Base-by-base conservation (phyloP, 2,329 filamentous ascomycete species). In the Fusarium sp. region DNA sequence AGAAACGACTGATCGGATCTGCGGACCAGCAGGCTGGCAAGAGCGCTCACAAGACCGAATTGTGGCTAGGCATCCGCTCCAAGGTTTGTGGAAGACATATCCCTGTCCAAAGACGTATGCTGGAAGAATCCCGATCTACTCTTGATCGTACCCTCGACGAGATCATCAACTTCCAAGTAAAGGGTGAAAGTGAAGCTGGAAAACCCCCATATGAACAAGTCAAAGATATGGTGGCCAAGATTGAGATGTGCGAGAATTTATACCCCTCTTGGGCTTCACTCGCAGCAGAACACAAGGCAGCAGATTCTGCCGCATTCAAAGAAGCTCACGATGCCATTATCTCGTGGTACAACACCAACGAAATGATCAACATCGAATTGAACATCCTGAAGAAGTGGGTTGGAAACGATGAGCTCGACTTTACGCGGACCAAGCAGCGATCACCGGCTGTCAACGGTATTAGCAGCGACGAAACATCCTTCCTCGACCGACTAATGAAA, bases 331-430 rank as follows among this genome's bases (percentile, higher is more conserved):
- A 97, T 78, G 92, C 95, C 52, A 92, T 99, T 72, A 90, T 97
- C 68, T 91, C 95, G 6, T 99, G 96, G 96, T 92, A 97, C 85
- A 99, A 98, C 81, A 98, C 95, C 55, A 98, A 95, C 35, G 91
- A 95, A 78, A 90, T 97, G 78, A 98, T 99, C 85, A 97, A 97
- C 80, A 97, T 93, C 5, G 93, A 99, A 80, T 88, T 99, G 64
- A 90, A 91, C 17, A 95, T 98, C 70, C 82, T 99, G 70, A 95
- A 96, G 80, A 94, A 92, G 70, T 99, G 96, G 96, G 96, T 99
- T 30, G 96, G 96, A 59, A 99, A 99, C 78, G 91, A 95, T 40
- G 95, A 97, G 78, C 88, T 99, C 41, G 94, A 98, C 81, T 99
- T 98, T 78, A 90, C 90, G 54, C 92, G 92, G 77, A 88, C 91